phyloP scores from a whole-genome alignment of 257 asterid genomes.

The Solanum corneliomulleri region DNA sequence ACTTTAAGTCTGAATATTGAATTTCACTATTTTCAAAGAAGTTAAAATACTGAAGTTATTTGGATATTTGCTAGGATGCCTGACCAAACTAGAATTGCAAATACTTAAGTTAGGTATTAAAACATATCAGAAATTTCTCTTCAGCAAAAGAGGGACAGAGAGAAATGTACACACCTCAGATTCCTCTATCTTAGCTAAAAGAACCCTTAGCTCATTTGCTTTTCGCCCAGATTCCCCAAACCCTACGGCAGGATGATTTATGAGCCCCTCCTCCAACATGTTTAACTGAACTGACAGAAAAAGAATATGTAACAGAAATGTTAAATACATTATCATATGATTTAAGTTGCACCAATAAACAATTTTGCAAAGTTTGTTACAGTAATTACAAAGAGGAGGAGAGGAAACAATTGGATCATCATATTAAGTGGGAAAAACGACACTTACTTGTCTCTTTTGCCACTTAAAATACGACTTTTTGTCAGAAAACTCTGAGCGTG shows the following conservation, averaged over 20 bases:
- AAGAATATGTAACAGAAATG: conserved; percentile 13
- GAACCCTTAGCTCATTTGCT: conserved; percentile 71
- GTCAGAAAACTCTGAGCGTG: conserved; percentile 89
- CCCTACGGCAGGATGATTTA: conserved; percentile 84
- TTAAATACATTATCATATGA: background rate
- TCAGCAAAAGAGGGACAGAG: background rate
- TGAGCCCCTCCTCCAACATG: conserved; percentile 96
- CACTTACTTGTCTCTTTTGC: conserved; percentile 96
- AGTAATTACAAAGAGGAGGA: background rate
- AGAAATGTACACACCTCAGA: conserved; percentile 61
- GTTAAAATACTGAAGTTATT: background rate
- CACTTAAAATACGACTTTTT: conserved; percentile 89
- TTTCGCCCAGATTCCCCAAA: conserved; percentile 95
- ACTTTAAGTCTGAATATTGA: background rate
- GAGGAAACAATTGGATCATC: background rate
- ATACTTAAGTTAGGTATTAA: background rate
- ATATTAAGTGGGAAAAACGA: conserved; percentile 12
- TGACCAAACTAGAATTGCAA: background rate
- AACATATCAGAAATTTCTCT: background rate
- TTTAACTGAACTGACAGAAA: conserved; percentile 93
- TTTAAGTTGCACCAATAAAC: background rate
- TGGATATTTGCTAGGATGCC: background rate
- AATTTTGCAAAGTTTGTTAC: background rate
- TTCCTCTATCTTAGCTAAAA: conserved; percentile 91
- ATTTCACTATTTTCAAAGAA: background rate